Base-by-base conservation (phyloP, 2,329 filamentous ascomycete species). In the Aureobasidium melanogenum region DNA sequence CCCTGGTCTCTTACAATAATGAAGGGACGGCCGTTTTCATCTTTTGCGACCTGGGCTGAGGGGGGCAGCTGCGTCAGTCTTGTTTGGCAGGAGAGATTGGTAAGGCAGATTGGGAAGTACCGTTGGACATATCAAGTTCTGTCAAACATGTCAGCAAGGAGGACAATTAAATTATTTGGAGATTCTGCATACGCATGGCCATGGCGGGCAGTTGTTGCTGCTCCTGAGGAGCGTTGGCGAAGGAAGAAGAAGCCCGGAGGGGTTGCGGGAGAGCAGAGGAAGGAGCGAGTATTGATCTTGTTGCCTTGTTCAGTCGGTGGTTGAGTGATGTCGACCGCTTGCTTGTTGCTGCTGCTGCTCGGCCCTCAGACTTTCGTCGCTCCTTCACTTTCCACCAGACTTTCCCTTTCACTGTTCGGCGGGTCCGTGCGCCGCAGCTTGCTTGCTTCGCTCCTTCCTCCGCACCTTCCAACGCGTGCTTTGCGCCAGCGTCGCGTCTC, bases 1-100 rank as follows among this genome's bases (percentile, higher is more conserved):
- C 93, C 93, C 77, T 99, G 94, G 74, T 99, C 94, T 87, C 94
- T 84, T 69, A 99, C 94, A 66, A 99, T 88, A 74, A 99, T 99
- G 77, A 99, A 99, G 41, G 94, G 94, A 73, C 94, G 86, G 65
- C 94, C 94, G 76, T 94, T 87, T 79, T 99, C 94, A 82, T 99
- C 94, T 81, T 96, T 96, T 82, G 97, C 85, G 76, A 99, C 78
- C 76, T 84, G 81, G 70, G 85, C 85, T 84, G 66, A 60, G 63
- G 28, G 57, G 66, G 9, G 17, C 6, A 28, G 34, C 8, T 17
- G 44, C 6, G 38, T 62, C 44, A 62, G 60, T 51, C n/a, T 56
- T 48, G 41, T 14, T 26, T 22, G 38, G 8, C 5, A n/a, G 36
- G 15, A 12, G 36, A n/a, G 34, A 48, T 38, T 6, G 30, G 7